Conservation (phyloP, 805 yeast species). For the Teunomyces lycoperdinae region DNA sequence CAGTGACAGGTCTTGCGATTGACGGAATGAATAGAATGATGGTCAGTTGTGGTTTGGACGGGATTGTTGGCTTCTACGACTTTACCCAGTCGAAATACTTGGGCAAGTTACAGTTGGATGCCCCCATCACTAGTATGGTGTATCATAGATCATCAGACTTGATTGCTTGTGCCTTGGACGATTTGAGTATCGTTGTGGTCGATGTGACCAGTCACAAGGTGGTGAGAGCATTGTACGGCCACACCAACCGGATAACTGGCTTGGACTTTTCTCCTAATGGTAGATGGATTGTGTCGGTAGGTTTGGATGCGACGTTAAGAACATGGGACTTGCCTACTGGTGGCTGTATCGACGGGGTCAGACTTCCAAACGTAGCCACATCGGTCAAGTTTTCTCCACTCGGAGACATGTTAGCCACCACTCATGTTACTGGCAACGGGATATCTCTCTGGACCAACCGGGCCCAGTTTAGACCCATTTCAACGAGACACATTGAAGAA, state of each 20-base stretch:
- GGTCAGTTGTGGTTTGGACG: conserved; percentile 88
- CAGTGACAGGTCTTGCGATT: conserved; percentile 84
- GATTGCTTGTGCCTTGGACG: conserved; percentile 82
- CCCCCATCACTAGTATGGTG: conserved; percentile 75
- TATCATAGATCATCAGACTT: conserved; percentile 83
- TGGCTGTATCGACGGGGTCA: conserved; percentile 90
- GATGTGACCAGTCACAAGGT: conserved; percentile 79
- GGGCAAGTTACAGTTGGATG: conserved; percentile 64
- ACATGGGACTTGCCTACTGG: conserved; percentile 99
- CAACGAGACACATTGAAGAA: conserved; percentile 73
- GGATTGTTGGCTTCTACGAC: conserved; percentile 81
- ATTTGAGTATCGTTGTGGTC: conserved; percentile 75
- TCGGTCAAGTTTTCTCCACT: conserved; percentile 75
- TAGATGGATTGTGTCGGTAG: conserved; percentile 84
- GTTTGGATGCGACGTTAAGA: conserved; percentile 82
- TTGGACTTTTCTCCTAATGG: conserved; percentile 94
- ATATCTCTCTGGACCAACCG: conserved; percentile 89
- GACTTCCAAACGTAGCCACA: conserved; percentile 76
- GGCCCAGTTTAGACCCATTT: conserved; percentile 75
- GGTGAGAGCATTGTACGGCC: conserved; percentile 88
- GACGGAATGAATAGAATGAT: conserved; percentile 89
- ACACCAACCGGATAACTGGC: conserved; percentile 80
- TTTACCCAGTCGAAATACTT: conserved; percentile 68
- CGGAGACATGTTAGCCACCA: conserved; percentile 88
- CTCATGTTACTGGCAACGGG: conserved; percentile 89